phyloP scores from a whole-genome alignment of 2,329 filamentous ascomycete species.

The Esteya vermicola region DNA sequence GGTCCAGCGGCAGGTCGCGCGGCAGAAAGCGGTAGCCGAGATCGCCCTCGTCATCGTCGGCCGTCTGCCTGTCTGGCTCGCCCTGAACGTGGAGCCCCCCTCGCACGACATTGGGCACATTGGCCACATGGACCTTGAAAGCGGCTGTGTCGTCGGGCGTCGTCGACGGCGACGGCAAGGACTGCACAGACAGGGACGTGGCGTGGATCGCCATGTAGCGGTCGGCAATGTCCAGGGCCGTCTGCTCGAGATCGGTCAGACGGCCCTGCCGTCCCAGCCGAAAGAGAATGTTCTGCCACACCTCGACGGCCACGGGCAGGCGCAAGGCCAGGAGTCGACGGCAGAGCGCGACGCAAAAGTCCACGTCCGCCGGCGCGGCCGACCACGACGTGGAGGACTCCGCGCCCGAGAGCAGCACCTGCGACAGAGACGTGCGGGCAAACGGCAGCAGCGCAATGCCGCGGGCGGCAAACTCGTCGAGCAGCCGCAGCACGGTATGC shows the following conservation, averaged over 20 bases:
- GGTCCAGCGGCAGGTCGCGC: conserved; percentile 25
- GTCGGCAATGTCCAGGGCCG: conserved; percentile 27
- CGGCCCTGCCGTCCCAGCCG: conserved; percentile 28
- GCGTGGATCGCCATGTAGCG: conserved; percentile 18
- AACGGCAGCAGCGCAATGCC: conserved; percentile 16
- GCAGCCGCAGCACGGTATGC: conserved; percentile 16
- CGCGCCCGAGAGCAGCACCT: conserved; percentile 16
- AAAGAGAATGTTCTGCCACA: conserved; percentile 29
- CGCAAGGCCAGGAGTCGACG: conserved; percentile 23
- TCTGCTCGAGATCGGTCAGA: conserved; percentile 28
- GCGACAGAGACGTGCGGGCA: conserved; percentile 14
- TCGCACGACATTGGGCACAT: conserved; percentile 23
- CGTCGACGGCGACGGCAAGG: neutral
- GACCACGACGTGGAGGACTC: too few species aligned
- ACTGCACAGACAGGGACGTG: neutral
- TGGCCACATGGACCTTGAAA: conserved; percentile 27
- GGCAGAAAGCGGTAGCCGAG: conserved; percentile 21
- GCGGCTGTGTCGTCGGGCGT: conserved; percentile 18
- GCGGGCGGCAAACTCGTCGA: conserved; percentile 23
- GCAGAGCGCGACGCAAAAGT: conserved; percentile 20
- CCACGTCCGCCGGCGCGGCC: conserved; percentile 12
- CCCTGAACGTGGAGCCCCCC: too few species aligned
- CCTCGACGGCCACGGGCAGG: conserved; percentile 23
- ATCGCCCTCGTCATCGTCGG: conserved; percentile 12
- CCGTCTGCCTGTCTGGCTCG: too few species aligned